Evolutionary conservation across 495 filamentous ascomycete genomes (phyloP), one percentile per base, ranked within the genome.

Genomic region (Penicillium taxi): DNA sequence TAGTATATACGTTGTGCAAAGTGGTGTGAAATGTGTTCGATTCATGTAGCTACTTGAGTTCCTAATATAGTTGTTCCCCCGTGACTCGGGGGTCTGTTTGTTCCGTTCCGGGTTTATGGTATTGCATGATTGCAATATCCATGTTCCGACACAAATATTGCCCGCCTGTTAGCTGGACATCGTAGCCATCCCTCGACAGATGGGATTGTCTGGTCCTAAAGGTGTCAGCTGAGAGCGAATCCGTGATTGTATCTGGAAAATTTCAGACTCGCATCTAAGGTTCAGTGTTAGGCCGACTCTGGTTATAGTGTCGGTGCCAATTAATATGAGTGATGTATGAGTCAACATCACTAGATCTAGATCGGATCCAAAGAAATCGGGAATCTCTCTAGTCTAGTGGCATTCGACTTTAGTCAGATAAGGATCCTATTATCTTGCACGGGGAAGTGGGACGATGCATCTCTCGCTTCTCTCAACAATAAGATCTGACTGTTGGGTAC

Each of bases 391-490:
- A 8, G 29, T 19, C 42, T 31, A 44, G 15, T 44, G 36, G 7
- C 42, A 44, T 23, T 39, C 35, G 4, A 39, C 26, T 18, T 32
- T 35, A 6, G n/a, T n/a, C n/a, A n/a, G n/a, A n/a, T n/a, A n/a
- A n/a, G n/a, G n/a, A n/a, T n/a, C n/a, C n/a, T n/a, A n/a, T n/a
- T n/a, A n/a, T n/a, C n/a, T n/a, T n/a, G n/a, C n/a, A n/a, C n/a
- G n/a, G n/a, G n/a, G n/a, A n/a, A n/a, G n/a, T n/a, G n/a, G n/a
- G n/a, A n/a, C n/a, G n/a, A n/a, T n/a, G n/a, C n/a, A n/a, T n/a
- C n/a, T n/a, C n/a, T n/a, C n/a, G n/a, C n/a, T n/a, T n/a, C n/a
- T n/a, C n/a, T n/a, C n/a, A n/a, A n/a, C n/a, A n/a, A n/a, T n/a
- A n/a, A n/a, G n/a, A n/a, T n/a, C n/a, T n/a, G n/a, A n/a, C n/a